These are phyloP conservation scores for Ophiostoma montium DNA, from an alignment of 2,329 filamentous ascomycete genomes.

Conservation along the genomic window DNA sequence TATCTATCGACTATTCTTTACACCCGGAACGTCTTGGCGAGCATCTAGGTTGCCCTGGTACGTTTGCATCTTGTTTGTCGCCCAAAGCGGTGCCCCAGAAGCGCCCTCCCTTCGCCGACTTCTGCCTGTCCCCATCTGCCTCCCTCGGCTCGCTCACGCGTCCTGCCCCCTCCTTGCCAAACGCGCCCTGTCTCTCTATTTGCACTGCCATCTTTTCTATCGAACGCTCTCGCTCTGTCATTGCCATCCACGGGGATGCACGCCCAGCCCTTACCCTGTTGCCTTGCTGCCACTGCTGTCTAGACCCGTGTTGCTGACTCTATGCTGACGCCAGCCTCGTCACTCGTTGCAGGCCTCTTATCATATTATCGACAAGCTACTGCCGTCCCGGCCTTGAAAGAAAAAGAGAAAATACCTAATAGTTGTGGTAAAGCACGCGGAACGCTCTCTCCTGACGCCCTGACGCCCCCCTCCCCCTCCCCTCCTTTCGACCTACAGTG, in stretches of 20 bases:
- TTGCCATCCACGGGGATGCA: not conserved
- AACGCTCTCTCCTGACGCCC: too few relatives aligned
- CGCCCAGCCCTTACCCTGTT: not conserved
- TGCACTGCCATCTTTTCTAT: too few relatives aligned
- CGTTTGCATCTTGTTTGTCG: not conserved
- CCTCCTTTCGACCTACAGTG: too few relatives aligned
- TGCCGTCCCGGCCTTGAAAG: not conserved
- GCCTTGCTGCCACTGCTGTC: not conserved
- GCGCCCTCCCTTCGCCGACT: not conserved
- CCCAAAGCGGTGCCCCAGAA: not conserved
- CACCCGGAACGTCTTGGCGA: constrained; percentile 14
- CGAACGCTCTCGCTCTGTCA: too few relatives aligned
- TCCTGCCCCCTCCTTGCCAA: too few relatives aligned
- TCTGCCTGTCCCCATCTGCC: not conserved
- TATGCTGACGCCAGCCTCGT: constrained; percentile 7
- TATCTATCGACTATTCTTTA: constrained; percentile 18
- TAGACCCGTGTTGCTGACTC: constrained; percentile 4
- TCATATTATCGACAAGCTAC: constrained; percentile 2
- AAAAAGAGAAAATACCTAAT: not conserved
- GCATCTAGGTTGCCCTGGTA: constrained; percentile 6
- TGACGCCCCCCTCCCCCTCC: not conserved
- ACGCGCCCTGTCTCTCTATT: too few relatives aligned
- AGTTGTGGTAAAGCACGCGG: not conserved
- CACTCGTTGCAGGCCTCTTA: not conserved
- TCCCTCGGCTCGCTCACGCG: not conserved